Evolutionary conservation across 78 protist genomes (phyloP).

Genomic region (slime mould (Dictyostelium discoideum)): dicty_2.7 NC_007089.4:5115001-5115500

Average conservation of each 20-base stretch:
- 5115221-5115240: background rate
- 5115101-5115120: background rate
- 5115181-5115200: background rate
- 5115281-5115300: background rate
- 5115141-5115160: background rate
- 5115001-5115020: constrained; percentile 67
- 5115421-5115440: constrained; percentile 61
- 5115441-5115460: constrained; percentile 10
- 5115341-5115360: background rate
- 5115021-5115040: constrained; percentile 68
- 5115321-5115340: background rate
- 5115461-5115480: background rate
- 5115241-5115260: background rate
- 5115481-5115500: background rate
- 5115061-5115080: background rate
- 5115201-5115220: background rate
- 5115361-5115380: background rate
- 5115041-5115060: background rate
- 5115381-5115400: background rate
- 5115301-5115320: background rate
- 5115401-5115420: background rate
- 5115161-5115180: background rate
- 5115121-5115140: background rate
- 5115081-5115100: constrained; percentile 12
- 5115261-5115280: background rate